phyloP scores from a whole-genome alignment of 768 basidiomycete genomes.

The Baorangia bicolor region DNA sequence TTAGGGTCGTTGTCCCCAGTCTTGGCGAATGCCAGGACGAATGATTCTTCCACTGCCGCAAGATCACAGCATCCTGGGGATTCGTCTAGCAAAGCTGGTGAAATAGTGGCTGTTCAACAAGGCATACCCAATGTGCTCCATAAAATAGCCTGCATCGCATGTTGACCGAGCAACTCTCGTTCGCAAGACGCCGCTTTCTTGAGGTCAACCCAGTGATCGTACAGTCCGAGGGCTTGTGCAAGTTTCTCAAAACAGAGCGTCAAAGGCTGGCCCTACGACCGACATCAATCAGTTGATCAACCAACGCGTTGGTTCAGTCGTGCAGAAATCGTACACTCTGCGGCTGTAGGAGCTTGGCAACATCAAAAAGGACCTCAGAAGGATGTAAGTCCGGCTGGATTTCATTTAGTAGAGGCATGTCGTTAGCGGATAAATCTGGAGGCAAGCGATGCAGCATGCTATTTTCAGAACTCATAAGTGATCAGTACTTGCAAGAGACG shows the following conservation, averaged over 20 bases:
- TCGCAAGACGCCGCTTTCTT: constrained; percentile 50
- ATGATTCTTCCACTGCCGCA: constrained; percentile 63
- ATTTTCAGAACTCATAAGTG: constrained; percentile 6
- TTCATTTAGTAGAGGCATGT: constrained; percentile 61
- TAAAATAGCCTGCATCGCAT: constrained; percentile 69
- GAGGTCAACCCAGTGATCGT: constrained; percentile 69
- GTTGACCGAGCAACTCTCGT: constrained; percentile 67
- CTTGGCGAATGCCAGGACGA: constrained; percentile 66
- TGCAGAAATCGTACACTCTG: constrained; percentile 45
- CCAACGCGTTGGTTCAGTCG: neutral
- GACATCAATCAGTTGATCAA: constrained; percentile 11
- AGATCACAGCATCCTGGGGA: constrained; percentile 62
- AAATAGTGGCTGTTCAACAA: neutral
- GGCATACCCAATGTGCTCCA: constrained; percentile 68
- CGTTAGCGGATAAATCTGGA: constrained; percentile 34
- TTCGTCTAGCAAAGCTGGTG: constrained; percentile 9
- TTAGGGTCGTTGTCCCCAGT: constrained; percentile 59
- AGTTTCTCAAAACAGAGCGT: constrained; percentile 68
- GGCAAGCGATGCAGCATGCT: constrained; percentile 77
- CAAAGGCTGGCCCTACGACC: constrained; percentile 64
- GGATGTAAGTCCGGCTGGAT: constrained; percentile 76
- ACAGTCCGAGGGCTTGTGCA: constrained; percentile 61
- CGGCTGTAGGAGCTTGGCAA: constrained; percentile 70
- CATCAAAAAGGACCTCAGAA: constrained; percentile 73
- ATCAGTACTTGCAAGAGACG: constrained; percentile 9